phyloP scores from a whole-genome alignment of 2,329 filamentous ascomycete genomes.

The Thelonectria olida region DNA sequence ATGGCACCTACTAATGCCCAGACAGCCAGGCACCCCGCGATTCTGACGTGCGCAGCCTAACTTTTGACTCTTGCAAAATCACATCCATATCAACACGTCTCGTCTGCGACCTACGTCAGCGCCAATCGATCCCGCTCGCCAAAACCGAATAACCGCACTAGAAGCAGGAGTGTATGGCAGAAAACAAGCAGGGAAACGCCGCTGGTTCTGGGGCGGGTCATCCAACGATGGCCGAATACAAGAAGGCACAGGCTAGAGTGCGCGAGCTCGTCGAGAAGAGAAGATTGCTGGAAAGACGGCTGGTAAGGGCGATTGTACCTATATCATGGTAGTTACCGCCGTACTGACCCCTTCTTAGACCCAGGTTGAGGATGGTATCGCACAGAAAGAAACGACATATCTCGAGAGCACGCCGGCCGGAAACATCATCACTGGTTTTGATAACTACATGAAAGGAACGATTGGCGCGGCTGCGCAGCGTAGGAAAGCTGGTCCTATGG shows the following conservation, averaged over 20 bases:
- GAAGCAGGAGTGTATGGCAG: conserved; percentile 43
- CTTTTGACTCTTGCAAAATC: conserved; percentile 14
- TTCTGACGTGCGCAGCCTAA: conserved; percentile 9
- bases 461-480: conserved; percentile 70
- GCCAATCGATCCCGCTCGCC: not conserved
- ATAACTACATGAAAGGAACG: conserved; percentile 95
- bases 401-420: conserved; percentile 89
- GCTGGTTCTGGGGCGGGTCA: conserved; percentile 40
- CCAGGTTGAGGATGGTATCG: conserved; percentile 79
- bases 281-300: conserved; percentile 47
- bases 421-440: conserved; percentile 97
- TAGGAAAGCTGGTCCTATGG: conserved; percentile 70
- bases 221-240: conserved; percentile 57
- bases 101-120: not conserved
- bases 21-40: conserved; percentile 20
- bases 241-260: conserved; percentile 59
- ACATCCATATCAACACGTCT: not conserved
- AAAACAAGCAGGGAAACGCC: conserved; percentile 41
- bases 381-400: conserved; percentile 84
- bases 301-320: conserved; percentile 45
- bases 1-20: conserved; percentile 1
- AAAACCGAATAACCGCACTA: not conserved
- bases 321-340: conserved; percentile 45
- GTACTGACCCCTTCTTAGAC: conserved; percentile 40
- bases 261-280: conserved; percentile 58